Evolutionary conservation across 2,329 filamentous ascomycete genomes (phyloP).

Genomic region (Chrysoporthe austroafricana): DNA sequence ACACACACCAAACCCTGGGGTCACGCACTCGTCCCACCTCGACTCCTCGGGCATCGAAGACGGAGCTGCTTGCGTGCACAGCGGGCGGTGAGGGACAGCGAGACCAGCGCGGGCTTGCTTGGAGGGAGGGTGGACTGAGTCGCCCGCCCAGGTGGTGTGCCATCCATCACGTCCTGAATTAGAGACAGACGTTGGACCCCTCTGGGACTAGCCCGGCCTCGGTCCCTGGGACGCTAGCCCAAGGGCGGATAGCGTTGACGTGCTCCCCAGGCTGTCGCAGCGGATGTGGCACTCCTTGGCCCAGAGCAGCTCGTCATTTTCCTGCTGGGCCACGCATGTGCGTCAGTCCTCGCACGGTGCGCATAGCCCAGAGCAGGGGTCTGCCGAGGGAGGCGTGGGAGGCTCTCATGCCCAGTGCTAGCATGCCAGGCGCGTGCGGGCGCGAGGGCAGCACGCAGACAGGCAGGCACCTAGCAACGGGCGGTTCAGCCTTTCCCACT

Average conservation of each 20-base stretch:
- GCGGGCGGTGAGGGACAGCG: conserved; percentile 10
- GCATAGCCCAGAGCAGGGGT: background rate
- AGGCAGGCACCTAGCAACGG: background rate
- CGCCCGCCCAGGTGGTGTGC: conserved; percentile 7
- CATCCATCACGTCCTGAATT: conserved; percentile 14
- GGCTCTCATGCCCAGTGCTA: too few relatives aligned
- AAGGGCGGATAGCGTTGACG: conserved; percentile 11
- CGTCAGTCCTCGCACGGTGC: background rate
- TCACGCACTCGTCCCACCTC: background rate
- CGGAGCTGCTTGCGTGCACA: background rate
- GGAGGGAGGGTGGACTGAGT: background rate
- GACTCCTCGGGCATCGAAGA: background rate
- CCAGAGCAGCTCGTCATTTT: conserved; percentile 5
- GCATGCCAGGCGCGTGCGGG: too few relatives aligned
- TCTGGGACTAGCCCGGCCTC: background rate
- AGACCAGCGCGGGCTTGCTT: conserved; percentile 5
- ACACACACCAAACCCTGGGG: background rate
- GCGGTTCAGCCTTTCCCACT: background rate
- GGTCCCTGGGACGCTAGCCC: conserved; percentile 17
- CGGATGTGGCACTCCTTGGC: background rate
- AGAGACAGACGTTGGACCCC: conserved; percentile 15
- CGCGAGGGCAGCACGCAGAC: background rate
- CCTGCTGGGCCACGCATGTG: background rate
- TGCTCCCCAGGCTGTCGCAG: background rate
- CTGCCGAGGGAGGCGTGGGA: background rate